Evolutionary conservation across 441 rosid species (phyloP).

Genomic region (Cnidoscolus chayamansa): DNA sequence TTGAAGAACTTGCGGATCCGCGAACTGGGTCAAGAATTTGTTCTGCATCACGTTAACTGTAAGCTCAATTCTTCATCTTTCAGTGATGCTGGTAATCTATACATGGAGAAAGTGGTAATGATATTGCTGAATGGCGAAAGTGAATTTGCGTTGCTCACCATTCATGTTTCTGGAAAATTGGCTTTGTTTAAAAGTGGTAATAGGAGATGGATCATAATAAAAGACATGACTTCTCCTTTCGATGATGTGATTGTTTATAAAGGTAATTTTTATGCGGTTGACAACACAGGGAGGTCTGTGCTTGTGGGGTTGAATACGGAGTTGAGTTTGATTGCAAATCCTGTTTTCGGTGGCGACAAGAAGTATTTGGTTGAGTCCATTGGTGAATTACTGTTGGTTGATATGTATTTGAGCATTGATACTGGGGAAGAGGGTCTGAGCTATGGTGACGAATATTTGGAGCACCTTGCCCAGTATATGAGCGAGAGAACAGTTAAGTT

Average conservation of each 20-base stretch:
- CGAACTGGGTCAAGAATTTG: conserved; percentile 66
- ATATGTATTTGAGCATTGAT: conserved; percentile 72
- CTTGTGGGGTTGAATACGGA: conserved; percentile 40
- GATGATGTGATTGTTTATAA: conserved; percentile 71
- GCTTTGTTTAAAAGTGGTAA: conserved; percentile 61
- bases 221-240: conserved; percentile 74
- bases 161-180: conserved; percentile 80
- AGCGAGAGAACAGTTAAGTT: conserved; percentile 73
- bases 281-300: conserved; percentile 64
- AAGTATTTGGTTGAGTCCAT: conserved; percentile 76
- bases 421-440: conserved; percentile 35
- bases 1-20: conserved; percentile 37
- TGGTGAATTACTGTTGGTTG: conserved; percentile 71
- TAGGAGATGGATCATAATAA: conserved; percentile 60
- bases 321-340: conserved; percentile 35
- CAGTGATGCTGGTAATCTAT: conserved; percentile 41
- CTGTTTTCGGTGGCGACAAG: conserved; percentile 87
- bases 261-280: conserved; percentile 72
- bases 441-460: conserved; percentile 31
- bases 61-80: conserved; percentile 17
- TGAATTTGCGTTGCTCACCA: conserved; percentile 63
- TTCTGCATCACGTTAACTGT: conserved; percentile 48
- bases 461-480: conserved; percentile 40
- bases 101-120: conserved; percentile 76
- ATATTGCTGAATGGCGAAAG: conserved; percentile 34